Conservation (phyloP, 305 asterid genomes). For the Solanum hybrid region DNA sequence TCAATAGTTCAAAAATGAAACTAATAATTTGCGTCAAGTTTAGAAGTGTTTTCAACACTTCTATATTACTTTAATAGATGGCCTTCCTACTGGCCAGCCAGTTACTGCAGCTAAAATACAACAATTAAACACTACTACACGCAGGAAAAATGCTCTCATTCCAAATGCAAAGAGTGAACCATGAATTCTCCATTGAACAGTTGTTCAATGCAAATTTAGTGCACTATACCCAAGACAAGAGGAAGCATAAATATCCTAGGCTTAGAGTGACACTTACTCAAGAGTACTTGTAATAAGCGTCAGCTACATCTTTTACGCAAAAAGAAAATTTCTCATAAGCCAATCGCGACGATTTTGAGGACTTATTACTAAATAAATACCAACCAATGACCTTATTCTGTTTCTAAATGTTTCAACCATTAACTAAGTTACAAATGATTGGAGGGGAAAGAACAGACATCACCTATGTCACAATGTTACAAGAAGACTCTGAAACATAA, state of each 20-base stretch:
- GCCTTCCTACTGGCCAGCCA: neutral
- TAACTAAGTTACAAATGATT: neutral
- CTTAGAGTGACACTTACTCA: neutral
- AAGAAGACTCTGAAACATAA: neutral
- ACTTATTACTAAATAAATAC: neutral
- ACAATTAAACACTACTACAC: neutral
- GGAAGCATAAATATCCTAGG: neutral
- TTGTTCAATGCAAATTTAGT: neutral
- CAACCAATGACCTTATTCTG: neutral
- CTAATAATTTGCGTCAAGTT: too few relatives aligned
- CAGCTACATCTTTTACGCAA: neutral
- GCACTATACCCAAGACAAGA: neutral
- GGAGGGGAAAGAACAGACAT: neutral
- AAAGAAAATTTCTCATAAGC: neutral
- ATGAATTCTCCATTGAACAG: neutral
- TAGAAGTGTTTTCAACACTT: too few relatives aligned
- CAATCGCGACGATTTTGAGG: neutral
- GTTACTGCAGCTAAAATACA: neutral
- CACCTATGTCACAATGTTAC: neutral
- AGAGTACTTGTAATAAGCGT: neutral
- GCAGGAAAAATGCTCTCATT: neutral
- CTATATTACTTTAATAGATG: neutral
- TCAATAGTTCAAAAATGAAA: too few relatives aligned
- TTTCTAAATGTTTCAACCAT: neutral
- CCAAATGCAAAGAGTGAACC: neutral